Conservation (phyloP, 495 filamentous ascomycete species). For the Xylaria curta region DNA sequence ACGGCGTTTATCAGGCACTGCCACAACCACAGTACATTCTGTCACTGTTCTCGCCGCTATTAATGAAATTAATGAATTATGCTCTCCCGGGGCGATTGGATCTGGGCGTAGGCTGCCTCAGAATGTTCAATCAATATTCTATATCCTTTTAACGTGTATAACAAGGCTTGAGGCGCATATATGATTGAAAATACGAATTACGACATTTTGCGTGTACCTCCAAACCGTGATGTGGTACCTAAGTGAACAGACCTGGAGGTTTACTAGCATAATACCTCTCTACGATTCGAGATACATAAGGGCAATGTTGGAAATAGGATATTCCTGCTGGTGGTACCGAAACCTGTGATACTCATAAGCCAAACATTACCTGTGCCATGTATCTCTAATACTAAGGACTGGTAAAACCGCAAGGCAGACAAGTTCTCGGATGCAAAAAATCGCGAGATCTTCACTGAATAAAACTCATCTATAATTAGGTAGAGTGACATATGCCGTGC, state of each 20-base stretch:
- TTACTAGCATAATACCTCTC: not conserved
- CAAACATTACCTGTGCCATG: not conserved
- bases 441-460: not conserved
- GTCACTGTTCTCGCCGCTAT: not conserved
- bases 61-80: conserved; percentile 7
- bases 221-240: not conserved
- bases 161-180: not conserved
- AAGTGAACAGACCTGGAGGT: not conserved
- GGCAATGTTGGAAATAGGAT: no score
- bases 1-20: not conserved
- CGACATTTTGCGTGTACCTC: not conserved
- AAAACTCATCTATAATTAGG: conserved; percentile 22
- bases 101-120: not conserved
- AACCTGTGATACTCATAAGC: not conserved
- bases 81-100: conserved; percentile 12
- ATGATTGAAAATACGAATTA: not conserved
- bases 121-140: not conserved
- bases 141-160: conserved; percentile 2
- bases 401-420: not conserved
- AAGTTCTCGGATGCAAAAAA: not conserved
- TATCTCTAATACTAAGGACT: not conserved
- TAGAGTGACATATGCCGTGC: conserved; percentile 2
- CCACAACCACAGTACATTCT: no score
- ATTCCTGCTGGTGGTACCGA: not conserved
- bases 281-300: not conserved